A percentile compares a stretch with the other conserved stretches of the same genome.
Conservation (phyloP, 78 protist genomes). For the Dictyostelium capitatum region DNA sequence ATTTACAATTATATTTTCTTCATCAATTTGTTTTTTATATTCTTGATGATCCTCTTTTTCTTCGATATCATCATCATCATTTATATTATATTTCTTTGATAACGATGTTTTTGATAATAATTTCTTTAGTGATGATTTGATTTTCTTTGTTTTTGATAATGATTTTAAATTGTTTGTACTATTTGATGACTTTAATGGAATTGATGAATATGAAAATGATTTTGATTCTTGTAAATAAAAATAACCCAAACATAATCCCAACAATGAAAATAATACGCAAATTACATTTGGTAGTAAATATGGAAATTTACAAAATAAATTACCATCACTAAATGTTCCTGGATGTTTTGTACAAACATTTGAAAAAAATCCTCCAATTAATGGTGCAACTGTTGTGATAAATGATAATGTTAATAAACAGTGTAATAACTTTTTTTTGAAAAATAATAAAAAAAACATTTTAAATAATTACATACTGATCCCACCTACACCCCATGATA, state of each 20-base stretch:
- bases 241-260: constrained; percentile 9
- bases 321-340: neutral
- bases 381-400: constrained; percentile 81
- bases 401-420: too few relatives aligned
- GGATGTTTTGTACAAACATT: constrained; percentile 56
- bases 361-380: constrained; percentile 68
- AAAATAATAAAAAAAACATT: neutral
- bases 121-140: neutral
- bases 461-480: neutral
- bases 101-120: neutral
- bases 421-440: neutral
- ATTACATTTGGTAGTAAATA: constrained; percentile 66
- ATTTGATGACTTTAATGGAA: neutral
- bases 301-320: constrained; percentile 51
- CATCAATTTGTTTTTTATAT: neutral
- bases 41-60: neutral
- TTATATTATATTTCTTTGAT: neutral
- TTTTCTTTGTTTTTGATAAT: neutral
- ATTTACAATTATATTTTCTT: neutral
- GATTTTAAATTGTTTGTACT: neutral
- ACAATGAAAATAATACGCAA: constrained; percentile 10
- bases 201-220: neutral
- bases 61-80: neutral
- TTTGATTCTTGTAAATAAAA: constrained; percentile 44
- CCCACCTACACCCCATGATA: constrained; percentile 73